Base-by-base conservation (phyloP, 169 alveolate genomes). In the Babesia gibsoni region DNA sequence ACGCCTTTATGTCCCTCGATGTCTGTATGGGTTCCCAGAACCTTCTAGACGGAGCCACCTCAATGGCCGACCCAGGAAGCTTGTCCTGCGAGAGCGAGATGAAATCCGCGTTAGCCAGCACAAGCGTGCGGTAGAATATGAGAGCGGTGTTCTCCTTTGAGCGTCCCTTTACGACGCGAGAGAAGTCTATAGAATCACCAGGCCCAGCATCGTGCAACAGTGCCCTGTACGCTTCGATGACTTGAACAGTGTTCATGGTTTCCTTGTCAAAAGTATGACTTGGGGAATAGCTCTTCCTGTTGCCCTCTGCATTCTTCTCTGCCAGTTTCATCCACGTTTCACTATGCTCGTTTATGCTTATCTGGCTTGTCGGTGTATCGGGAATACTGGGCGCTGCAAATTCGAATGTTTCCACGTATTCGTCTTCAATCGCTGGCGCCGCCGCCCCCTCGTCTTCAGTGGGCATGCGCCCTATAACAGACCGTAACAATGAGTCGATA, bases 31-130 rank as follows among this genome's bases (percentile, higher is more conserved):
- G 72, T 25, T 61, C 72, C 72, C 72, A 61, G 72, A 61, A 61
- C 49, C 72, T 18, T 4, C 58, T 42, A 10, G 72, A 41, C 4
- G 72, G 72, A 6, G 72, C 33, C 32, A 61, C 72, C 3, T 42
- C 50, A 2, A 61, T 61, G 16, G 36, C 9, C 16, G 72, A 42
- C 25, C 72, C 72, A n/a, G 56, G 69, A 8, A 25, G 52, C 33
- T 41, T 27, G 14, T 16, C 67, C 59, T 79, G 77, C 27, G 58
- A 32, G 7, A 79, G 63, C 23, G 65, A 29, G 27, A 79, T 48
- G 52, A 64, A 69, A 10, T 52, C 67, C 54, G 83, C 73, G 41
- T 79, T 79, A 10, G 88, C 88, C 43, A 79, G 83, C 8, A 65
- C 42, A 37, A 79, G 56, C n/a, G 80, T 61, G 29, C 88, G 70